A percentile compares a stretch with the other conserved stretches of the same genome.
Conservation (phyloP, 495 filamentous ascomycete genomes). For the Aspergillus wentii region DNA sequence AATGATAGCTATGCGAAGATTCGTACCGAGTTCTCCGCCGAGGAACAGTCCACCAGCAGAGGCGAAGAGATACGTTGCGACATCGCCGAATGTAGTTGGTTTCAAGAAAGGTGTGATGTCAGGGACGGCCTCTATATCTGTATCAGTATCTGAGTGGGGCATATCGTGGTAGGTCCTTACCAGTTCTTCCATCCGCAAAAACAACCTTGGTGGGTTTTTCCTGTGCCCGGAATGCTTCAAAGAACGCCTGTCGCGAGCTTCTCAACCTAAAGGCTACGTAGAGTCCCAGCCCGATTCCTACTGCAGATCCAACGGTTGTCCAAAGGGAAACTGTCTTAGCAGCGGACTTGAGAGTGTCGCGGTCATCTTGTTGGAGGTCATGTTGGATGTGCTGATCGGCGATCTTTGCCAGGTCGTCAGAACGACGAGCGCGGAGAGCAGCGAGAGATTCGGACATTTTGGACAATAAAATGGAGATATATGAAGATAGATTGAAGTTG, state of each 20-base stretch:
- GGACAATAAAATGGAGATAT: too few relatives aligned
- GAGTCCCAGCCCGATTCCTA: slow-evolving; percentile 56
- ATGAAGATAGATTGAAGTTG: too few relatives aligned
- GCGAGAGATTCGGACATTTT: slow-evolving; percentile 50
- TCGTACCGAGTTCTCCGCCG: slow-evolving; percentile 54
- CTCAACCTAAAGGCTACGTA: slow-evolving; percentile 54
- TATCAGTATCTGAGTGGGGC: background rate
- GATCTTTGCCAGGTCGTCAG: slow-evolving; percentile 50
- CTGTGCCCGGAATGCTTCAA: slow-evolving; percentile 52
- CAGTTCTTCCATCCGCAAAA: slow-evolving; percentile 55
- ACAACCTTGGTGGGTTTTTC: slow-evolving; percentile 57
- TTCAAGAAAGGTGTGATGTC: slow-evolving; percentile 53
- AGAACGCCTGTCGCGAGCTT: slow-evolving; percentile 47
- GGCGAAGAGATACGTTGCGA: slow-evolving; percentile 60
- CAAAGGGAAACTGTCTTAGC: slow-evolving; percentile 46
- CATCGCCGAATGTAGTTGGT: slow-evolving; percentile 54
- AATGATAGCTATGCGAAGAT: background rate
- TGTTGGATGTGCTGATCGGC: slow-evolving; percentile 61
- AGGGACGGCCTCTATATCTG: slow-evolving; percentile 50
- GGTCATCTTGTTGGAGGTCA: slow-evolving; percentile 55
- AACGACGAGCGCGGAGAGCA: slow-evolving; percentile 47
- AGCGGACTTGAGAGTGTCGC: slow-evolving; percentile 50
- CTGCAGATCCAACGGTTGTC: slow-evolving; percentile 51
- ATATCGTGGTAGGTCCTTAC: slow-evolving; percentile 25
- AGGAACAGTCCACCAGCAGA: slow-evolving; percentile 56